phyloP scores from a whole-genome alignment of 108 stramenopile genomes.

The Nitzschia putrida region DNA sequence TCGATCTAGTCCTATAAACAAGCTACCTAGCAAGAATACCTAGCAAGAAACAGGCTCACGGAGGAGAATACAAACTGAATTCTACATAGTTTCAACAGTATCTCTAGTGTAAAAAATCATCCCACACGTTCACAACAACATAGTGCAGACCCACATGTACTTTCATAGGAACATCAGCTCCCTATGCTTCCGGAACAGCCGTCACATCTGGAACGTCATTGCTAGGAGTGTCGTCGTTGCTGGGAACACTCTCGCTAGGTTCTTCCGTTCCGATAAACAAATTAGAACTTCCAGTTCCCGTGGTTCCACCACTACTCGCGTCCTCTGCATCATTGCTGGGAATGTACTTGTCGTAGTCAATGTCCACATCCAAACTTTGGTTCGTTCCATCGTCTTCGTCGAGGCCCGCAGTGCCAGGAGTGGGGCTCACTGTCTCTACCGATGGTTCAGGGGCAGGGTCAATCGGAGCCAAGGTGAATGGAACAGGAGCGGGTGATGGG shows the following conservation, averaged over 20 bases:
- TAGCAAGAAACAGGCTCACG: too few relatives aligned
- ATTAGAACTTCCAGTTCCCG: neutral
- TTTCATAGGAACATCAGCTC: too few relatives aligned
- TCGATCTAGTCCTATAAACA: too few relatives aligned
- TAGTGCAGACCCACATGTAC: too few relatives aligned
- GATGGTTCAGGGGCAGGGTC: neutral
- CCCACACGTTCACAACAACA: too few relatives aligned
- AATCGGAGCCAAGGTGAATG: too few relatives aligned
- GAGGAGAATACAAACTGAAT: too few relatives aligned
- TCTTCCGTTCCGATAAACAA: neutral
- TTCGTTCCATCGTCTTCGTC: slow-evolving; percentile 7
- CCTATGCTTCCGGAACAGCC: too few relatives aligned
- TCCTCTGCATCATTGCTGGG: slow-evolving; percentile 22
- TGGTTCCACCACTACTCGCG: neutral
- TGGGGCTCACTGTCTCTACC: neutral
- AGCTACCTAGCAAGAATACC: too few relatives aligned
- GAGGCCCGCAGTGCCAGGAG: neutral
- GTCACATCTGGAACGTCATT: neutral
- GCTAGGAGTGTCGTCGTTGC: neutral
- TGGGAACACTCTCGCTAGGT: neutral
- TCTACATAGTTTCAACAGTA: too few relatives aligned
- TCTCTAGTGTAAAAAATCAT: too few relatives aligned
- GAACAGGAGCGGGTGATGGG: too few relatives aligned
- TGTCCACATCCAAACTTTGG: slow-evolving; percentile 12
- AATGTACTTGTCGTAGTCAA: slow-evolving; percentile 13